These are phyloP conservation scores for Eucalyptus regnans DNA, from an alignment of 345 rosid species.

Conservation along the genomic window DNA sequence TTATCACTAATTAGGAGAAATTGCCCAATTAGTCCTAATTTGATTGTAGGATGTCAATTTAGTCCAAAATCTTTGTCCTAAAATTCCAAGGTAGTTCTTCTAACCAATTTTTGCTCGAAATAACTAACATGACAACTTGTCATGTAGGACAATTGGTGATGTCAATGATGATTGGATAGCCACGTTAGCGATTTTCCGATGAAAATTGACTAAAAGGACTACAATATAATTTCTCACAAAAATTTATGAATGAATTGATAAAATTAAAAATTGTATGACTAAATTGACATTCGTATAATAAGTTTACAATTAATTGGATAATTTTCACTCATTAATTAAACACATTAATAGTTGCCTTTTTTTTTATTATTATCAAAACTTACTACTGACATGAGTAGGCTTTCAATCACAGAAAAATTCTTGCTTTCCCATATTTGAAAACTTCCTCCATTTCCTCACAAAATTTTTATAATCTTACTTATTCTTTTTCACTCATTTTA, in stretches of 20 bases:
- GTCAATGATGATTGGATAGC: neutral
- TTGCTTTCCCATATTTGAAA: neutral
- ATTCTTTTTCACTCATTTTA: neutral
- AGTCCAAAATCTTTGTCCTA: neutral
- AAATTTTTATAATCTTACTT: neutral
- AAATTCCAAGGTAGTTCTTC: neutral
- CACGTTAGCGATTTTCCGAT: neutral
- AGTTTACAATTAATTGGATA: neutral
- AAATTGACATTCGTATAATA: neutral
- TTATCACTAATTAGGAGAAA: neutral
- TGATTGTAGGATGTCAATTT: neutral
- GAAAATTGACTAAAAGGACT: neutral
- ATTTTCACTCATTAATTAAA: neutral
- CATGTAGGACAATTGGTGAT: fast-evolving
- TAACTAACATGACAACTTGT: neutral
- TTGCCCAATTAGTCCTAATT: neutral
- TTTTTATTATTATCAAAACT: neutral
- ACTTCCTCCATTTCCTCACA: neutral
- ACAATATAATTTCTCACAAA: neutral
- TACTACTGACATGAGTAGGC: neutral
- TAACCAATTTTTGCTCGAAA: fast-evolving
- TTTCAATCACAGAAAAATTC: neutral
- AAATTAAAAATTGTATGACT: neutral
- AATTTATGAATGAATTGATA: neutral
- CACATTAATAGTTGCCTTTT: neutral